Conservation (phyloP, 202 grass and related monocot species). For the Panicum virgatum region DNA sequence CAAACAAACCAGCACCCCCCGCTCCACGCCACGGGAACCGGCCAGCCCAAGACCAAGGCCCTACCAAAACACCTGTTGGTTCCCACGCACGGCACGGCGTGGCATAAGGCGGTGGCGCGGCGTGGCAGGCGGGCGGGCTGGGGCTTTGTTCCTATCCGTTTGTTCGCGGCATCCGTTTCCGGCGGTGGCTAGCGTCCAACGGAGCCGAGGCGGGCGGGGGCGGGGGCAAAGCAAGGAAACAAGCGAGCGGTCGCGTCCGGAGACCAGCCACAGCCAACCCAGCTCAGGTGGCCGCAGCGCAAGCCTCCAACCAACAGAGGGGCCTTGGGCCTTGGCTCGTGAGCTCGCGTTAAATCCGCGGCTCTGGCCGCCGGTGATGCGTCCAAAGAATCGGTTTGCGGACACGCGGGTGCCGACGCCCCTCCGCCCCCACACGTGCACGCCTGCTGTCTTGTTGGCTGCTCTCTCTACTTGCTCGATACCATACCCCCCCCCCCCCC, state of each 20-base stretch:
- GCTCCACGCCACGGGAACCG: background rate
- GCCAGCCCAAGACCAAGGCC: too few species aligned
- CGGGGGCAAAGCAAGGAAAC: background rate
- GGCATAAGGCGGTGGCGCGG: too few species aligned
- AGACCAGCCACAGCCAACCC: background rate
- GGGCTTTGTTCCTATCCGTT: background rate
- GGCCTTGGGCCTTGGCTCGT: too few species aligned
- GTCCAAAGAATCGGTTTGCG: conserved; percentile 31
- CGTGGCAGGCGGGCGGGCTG: too few species aligned
- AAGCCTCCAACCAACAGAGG: too few species aligned
- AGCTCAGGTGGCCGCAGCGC: background rate
- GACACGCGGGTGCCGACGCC: conserved; percentile 17
- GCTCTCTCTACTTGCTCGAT: background rate
- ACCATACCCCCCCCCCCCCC: background rate
- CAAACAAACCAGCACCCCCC: background rate
- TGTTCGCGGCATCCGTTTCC: background rate
- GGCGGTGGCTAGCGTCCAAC: background rate
- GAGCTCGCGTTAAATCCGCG: too few species aligned
- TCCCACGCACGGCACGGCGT: background rate
- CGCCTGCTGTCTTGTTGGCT: background rate
- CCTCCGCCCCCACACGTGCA: background rate
- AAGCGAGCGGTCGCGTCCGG: background rate
- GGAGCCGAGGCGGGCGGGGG: background rate
- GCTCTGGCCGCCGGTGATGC: too few species aligned
- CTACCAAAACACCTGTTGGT: too few species aligned